Evolutionary conservation across 192 early-diverging fungal species (phyloP).

Genomic region (Chytriomyces confervae): DNA sequence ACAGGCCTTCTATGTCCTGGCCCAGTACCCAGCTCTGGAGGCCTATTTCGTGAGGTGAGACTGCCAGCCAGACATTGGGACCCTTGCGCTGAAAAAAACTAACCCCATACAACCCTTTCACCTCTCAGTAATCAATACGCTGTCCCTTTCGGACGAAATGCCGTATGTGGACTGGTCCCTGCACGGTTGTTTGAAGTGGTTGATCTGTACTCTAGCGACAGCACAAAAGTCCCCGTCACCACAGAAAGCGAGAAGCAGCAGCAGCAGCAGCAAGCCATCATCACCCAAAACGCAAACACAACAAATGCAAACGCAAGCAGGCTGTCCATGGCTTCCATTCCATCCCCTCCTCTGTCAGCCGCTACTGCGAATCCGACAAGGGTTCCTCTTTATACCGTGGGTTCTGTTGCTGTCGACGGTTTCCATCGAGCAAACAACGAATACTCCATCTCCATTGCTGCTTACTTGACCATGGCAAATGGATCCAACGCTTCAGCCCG

Average conservation of each 20-base stretch:
- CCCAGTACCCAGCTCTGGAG: conserved; percentile 26
- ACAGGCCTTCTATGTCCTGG: conserved; percentile 33
- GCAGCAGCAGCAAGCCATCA: no score
- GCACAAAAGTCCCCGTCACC: conserved; percentile 24
- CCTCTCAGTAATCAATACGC: conserved; percentile 32
- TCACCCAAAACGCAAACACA: neutral
- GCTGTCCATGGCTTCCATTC: neutral
- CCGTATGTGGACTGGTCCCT: conserved; percentile 26
- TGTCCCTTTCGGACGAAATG: conserved; percentile 31
- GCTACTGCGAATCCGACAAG: neutral
- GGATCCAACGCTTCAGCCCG: neutral
- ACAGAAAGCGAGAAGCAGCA: neutral
- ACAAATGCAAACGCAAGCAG: neutral
- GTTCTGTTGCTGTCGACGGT: neutral
- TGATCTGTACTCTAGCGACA: conserved; percentile 30
- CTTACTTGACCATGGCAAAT: neutral
- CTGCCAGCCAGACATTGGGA: no score
- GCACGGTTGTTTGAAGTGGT: conserved; percentile 20
- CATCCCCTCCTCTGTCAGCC: neutral
- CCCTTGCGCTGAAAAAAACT: no score
- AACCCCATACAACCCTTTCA: neutral
- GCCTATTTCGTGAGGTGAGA: conserved; percentile 35
- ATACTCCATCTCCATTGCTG: neutral
- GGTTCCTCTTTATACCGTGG: neutral
- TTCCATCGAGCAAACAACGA: neutral